Evolutionary conservation across 306 rosid genomes (phyloP).

Genomic region (Trifolium pratense): DNA sequence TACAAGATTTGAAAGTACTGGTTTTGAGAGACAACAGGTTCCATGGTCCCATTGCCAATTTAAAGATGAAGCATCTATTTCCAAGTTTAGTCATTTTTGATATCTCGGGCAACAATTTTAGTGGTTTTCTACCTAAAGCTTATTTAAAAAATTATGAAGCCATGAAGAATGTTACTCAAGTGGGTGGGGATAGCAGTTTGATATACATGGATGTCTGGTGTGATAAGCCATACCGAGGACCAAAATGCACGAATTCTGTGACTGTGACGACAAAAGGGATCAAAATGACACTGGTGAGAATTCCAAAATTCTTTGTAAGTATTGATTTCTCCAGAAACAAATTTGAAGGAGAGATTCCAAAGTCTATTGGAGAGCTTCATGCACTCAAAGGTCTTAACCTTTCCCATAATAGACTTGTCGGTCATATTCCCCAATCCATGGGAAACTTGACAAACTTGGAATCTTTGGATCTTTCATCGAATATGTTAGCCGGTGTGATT

Average conservation of each 20-base stretch:
- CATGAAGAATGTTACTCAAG: too few relatives aligned
- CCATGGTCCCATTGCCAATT: slow-evolving; percentile 30
- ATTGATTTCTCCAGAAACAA: slow-evolving; percentile 48
- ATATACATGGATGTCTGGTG: too few relatives aligned
- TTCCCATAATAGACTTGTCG: slow-evolving; percentile 40
- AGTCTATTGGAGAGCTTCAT: slow-evolving; percentile 30
- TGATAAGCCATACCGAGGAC: too few relatives aligned
- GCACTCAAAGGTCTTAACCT: slow-evolving; percentile 40
- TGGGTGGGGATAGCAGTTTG: too few relatives aligned
- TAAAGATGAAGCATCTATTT: slow-evolving; percentile 12
- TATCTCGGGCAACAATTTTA: slow-evolving; percentile 34
- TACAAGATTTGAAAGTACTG: slow-evolving; percentile 32
- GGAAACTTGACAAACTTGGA: slow-evolving; percentile 42
- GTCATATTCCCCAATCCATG: slow-evolving; percentile 40
- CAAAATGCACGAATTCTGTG: too few relatives aligned
- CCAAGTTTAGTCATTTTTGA: not conserved
- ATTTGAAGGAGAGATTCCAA: slow-evolving; percentile 50
- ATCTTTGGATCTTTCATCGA: slow-evolving; percentile 53
- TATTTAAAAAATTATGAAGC: too few relatives aligned
- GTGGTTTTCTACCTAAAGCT: too few relatives aligned
- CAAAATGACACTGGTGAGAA: fast-evolving
- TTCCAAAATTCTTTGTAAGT: not conserved
- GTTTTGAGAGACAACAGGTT: slow-evolving; percentile 46
- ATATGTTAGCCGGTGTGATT: slow-evolving; percentile 27
- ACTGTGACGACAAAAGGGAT: slow-evolving; percentile 27